Base-by-base conservation (phyloP, 768 basidiomycete species). In the Amanita exitialis region DNA sequence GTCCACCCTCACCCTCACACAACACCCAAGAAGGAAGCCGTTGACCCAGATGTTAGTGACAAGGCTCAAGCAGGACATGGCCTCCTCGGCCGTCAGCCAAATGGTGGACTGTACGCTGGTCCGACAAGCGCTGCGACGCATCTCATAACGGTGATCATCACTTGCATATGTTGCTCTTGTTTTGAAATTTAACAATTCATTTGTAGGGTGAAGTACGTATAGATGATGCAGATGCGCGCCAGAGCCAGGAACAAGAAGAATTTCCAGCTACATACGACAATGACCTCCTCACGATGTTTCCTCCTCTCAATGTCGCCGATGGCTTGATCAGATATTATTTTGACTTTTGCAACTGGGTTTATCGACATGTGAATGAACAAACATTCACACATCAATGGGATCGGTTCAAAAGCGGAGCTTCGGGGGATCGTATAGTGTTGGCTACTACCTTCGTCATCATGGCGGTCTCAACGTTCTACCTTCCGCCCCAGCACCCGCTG, bases 311-410 rank as follows among this genome's bases (percentile, higher is more conserved):
- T 42, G 69, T 82, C 47, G 81, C 90, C 58, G 88, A 90, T 59
- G 77, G 74, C 15, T 79, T 91, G 47, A 73, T 91, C 60, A 66
- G 67, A 44, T 83, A 81, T 66, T 90, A 91, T 65, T 90, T 90
- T 58, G 84, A 87, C 57, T 86, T 86, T 61, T 88, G 86, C 74
- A 89, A 86, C 64, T 91, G 88, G 88, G 79, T 90, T 47, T 87
- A 89, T 65, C 80, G 85, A 36, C 82, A 87, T 61, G 77, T 90
- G 53, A 83, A 88, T 63, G 74, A 81, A 49, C 51, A 67, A 1
- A 69, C 79, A 12, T 86, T 90, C 61, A 66, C 67, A 9, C 65
- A 71, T 23, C 79, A 81, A 18, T 91, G 87, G 88, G 72, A 77
- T 27, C 79, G 78, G 25, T 90, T 83, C 71, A 90, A 88, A 63